phyloP scores from a whole-genome alignment of 768 basidiomycete genomes.

The Naematelia aurantialba region DNA sequence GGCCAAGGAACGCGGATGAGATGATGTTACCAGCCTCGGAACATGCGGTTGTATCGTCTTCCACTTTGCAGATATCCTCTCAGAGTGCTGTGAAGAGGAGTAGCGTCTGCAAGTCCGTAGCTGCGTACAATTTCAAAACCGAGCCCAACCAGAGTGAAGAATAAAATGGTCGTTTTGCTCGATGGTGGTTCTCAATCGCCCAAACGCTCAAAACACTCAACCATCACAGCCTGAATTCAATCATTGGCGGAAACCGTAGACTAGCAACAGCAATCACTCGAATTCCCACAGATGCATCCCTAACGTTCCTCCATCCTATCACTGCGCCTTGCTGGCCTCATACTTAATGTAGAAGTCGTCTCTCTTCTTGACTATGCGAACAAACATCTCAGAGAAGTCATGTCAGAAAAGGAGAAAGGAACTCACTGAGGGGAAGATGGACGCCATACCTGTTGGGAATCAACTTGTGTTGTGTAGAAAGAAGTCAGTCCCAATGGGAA shows the following conservation, averaged over 20 bases:
- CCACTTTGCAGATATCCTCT: too few relatives aligned
- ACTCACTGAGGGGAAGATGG: slow-evolving; percentile 73
- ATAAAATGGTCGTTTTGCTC: too few relatives aligned
- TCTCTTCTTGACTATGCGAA: slow-evolving; percentile 66
- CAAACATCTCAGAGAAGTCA: not conserved
- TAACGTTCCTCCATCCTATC: not conserved
- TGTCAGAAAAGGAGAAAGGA: not conserved
- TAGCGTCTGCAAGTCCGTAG: too few relatives aligned
- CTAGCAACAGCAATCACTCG: not conserved
- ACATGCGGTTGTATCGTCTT: too few relatives aligned
- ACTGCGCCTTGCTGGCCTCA: slow-evolving; percentile 55
- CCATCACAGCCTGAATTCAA: not conserved
- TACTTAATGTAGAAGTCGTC: slow-evolving; percentile 83
- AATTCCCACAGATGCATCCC: not conserved
- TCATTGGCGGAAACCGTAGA: not conserved
- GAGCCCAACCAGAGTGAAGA: too few relatives aligned
- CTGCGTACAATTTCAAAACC: too few relatives aligned
- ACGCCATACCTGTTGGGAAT: slow-evolving; percentile 84
- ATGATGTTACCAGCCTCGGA: too few relatives aligned
- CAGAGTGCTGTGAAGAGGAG: too few relatives aligned
- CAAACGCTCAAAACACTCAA: too few relatives aligned
- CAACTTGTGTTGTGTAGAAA: too few relatives aligned
- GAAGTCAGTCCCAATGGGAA: not conserved
- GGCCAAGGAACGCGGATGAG: too few relatives aligned
- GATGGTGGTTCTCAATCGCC: too few relatives aligned